Evolutionary conservation across 805 yeast genomes (phyloP), one percentile per base, ranked within the genome.

Genomic region (Brettanomyces bruxellensis): DNA sequence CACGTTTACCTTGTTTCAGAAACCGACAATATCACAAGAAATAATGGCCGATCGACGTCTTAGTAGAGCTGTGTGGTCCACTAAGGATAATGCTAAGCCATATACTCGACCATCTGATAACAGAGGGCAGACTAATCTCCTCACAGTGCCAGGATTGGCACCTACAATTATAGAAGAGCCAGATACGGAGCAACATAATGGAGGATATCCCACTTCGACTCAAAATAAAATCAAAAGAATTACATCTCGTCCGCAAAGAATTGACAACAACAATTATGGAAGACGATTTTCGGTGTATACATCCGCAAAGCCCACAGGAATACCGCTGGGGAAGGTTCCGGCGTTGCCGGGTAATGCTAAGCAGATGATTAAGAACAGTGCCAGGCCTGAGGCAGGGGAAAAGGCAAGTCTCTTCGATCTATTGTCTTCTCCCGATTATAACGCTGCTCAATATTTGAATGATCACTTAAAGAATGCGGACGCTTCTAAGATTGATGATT

Each of bases 401-500:
- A 32, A 40, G 13, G 12, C 12, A 13, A n/a, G 18, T 25, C 23
- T 38, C 25, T 18, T 18, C 13, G 18, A 28, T 13, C 8, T 68
- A 34, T 55, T 76, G 14, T 60, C 72, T 3, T 67, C 65, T 34
- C 66, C 69, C 3, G 50, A 61, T 3, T 78, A 75, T 51, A 69
- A 76, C 51, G 78, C 83, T 1, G 69, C 68, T 24, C 47, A 54
- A 2, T 79, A 71, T 55, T 73, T 79, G 3, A 69, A 70, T 11
- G 57, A 66, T 12, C 75, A 78, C 46, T 60, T 86, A 49, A 67
- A 78, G 9, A 75, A 78, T 50, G 86, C 88, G 1, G 76, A 83
- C 5, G 91, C 90, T 2, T 63, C 77, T 1, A 85, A 81, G 49
- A 83, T 86, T 34, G 89, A 85, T 54, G 78, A 76, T 46, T 84